Evolutionary conservation across 1,284 basidiomycete genomes (phyloP).

Genomic region (Leccinum subspadiceum): DNA sequence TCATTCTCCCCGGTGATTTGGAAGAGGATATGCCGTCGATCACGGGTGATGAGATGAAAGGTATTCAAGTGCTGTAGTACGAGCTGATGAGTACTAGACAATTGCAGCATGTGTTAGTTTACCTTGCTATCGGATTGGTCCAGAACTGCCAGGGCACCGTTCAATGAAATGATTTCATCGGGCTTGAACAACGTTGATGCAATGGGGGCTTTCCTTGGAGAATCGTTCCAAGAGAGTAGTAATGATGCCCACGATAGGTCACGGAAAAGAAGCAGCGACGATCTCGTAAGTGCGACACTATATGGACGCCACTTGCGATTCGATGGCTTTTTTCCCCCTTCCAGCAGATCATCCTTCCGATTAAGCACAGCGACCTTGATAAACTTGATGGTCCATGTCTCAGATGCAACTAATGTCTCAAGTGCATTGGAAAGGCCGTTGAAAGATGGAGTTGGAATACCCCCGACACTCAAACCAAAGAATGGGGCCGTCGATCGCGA

Average conservation of each 20-base stretch:
- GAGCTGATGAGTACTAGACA: slow-evolving; percentile 11
- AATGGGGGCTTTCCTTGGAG: slow-evolving; percentile 43
- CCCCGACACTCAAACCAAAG: slow-evolving; percentile 47
- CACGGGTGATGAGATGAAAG: slow-evolving; percentile 76
- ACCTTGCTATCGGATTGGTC: slow-evolving; percentile 80
- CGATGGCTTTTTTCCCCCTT: slow-evolving; percentile 73
- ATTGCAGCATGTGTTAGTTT: slow-evolving; percentile 11
- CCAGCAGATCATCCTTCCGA: slow-evolving; percentile 80
- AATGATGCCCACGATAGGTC: slow-evolving; percentile 70
- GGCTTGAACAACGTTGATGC: slow-evolving; percentile 71
- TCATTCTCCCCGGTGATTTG: slow-evolving; percentile 73
- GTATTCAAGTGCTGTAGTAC: slow-evolving; percentile 61
- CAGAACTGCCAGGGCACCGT: slow-evolving; percentile 75
- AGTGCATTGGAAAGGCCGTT: slow-evolving; percentile 21
- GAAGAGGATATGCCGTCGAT: slow-evolving; percentile 80
- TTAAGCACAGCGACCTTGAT: slow-evolving; percentile 82
- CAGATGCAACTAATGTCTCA: slow-evolving; percentile 27
- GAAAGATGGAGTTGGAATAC: slow-evolving; percentile 32
- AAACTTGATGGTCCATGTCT: slow-evolving; percentile 62
- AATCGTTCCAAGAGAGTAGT: slow-evolving; percentile 53
- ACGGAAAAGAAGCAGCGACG: slow-evolving; percentile 91
- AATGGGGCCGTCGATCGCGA: slow-evolving; percentile 44
- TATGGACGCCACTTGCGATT: slow-evolving; percentile 89
- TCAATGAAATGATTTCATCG: slow-evolving; percentile 84
- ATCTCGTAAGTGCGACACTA: slow-evolving; percentile 85